Base-by-base conservation (phyloP, 202 grass and related monocot genomes). In the Carex arenaria region DNA sequence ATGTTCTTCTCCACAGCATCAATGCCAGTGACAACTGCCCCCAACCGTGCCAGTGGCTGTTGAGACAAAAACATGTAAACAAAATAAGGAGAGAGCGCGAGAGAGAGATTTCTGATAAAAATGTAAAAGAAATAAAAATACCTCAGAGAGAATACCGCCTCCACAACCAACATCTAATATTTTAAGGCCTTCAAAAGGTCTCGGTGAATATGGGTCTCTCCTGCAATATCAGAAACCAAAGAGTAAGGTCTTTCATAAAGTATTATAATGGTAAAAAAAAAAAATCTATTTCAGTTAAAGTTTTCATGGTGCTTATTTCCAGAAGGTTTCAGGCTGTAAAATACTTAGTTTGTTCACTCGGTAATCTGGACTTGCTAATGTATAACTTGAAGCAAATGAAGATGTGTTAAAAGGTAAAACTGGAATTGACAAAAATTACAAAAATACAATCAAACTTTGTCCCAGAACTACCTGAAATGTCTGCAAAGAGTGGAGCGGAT, bases 111-210 rank as follows among this genome's bases (percentile, higher is more conserved):
- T 52, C 43, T 10, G 26, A 82, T 18, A 55, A 82, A 18, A 81
- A 81, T 54, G 31, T 49, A 74, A 20, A 22, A 20, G 1, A 47
- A 2, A 47, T 47, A 64, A 45, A 45, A 67, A 55, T 89, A 98
- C 95, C 92, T 98, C 92, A 81, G 92, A 90, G n/a, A 98, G 79
- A 89, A 98, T 98, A 82, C 92, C 92, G 72, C 95, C 95, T 55
- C 95, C 95, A 84, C 95, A 98, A 90, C 95, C 95, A 89, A 98
- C 92, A 89, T 98, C 95, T 64, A 98, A 87, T 91, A 98, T 89
- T 81, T 84, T 95, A 79, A 98, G 90, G 49, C 91, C 95, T 89
- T 98, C 86, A 19, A 98, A 89, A 79, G 95, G 95, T 84, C 85
- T 95, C 43, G 86, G 85, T 40, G 90, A 95, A 90, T 84, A 86